These are phyloP conservation scores for Argentina anserina DNA, from an alignment of 306 rosid genomes.

Conservation along the genomic window DNA sequence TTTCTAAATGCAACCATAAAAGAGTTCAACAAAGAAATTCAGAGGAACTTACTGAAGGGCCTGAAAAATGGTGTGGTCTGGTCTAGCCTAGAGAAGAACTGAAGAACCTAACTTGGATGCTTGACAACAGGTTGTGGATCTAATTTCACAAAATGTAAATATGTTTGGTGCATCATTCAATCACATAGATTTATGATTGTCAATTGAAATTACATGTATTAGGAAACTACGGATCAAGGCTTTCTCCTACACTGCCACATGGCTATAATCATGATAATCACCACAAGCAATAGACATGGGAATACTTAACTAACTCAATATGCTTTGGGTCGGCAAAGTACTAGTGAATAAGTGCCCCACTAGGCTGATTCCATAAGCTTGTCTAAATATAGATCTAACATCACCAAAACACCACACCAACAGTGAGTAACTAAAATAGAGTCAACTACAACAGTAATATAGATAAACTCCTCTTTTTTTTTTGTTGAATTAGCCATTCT, in stretches of 20 bases:
- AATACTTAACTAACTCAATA: background rate
- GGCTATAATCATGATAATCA: background rate
- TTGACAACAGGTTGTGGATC: background rate
- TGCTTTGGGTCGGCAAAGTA: background rate
- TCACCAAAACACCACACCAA: background rate
- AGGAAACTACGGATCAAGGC: background rate
- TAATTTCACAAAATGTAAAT: background rate
- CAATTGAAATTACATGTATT: background rate
- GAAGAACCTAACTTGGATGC: background rate
- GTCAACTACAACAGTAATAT: background rate
- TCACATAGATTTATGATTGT: background rate
- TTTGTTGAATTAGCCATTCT: background rate
- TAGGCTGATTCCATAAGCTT: background rate
- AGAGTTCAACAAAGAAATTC: background rate
- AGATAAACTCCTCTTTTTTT: too few species aligned
- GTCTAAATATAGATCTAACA: background rate
- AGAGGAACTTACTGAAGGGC: background rate
- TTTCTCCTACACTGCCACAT: background rate
- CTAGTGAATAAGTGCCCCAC: background rate
- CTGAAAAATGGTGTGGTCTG: background rate
- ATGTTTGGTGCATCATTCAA: background rate
- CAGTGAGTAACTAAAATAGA: background rate
- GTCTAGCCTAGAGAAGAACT: background rate
- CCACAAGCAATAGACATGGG: background rate
- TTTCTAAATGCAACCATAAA: background rate